phyloP scores from a whole-genome alignment of 441 rosid species.

The Macaranga tanarius region DNA sequence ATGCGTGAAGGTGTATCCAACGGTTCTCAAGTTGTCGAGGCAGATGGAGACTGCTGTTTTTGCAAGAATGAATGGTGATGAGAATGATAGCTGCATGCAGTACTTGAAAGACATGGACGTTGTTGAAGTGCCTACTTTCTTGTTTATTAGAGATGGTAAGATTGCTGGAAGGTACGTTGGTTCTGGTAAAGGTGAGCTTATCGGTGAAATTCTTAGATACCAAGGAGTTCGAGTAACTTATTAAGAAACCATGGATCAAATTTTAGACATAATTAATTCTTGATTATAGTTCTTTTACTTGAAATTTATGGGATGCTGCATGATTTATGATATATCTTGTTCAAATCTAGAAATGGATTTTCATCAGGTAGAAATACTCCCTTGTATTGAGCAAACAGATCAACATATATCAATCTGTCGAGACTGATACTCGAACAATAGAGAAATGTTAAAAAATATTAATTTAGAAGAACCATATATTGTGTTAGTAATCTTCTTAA shows the following conservation, averaged over 20 bases:
- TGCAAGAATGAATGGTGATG: slow-evolving; percentile 90
- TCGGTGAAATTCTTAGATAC: slow-evolving; percentile 87
- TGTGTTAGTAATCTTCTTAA: no score
- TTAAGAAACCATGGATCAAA: neutral
- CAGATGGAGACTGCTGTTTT: slow-evolving; percentile 79
- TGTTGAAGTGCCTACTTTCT: slow-evolving; percentile 76
- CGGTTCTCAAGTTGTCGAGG: slow-evolving; percentile 71
- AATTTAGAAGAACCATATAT: no score
- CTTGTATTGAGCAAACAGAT: no score
- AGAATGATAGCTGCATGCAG: slow-evolving; percentile 87
- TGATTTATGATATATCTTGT: no score
- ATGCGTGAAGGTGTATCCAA: slow-evolving; percentile 90
- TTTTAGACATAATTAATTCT: neutral
- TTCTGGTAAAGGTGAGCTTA: slow-evolving; percentile 93
- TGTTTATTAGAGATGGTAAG: slow-evolving; percentile 74
- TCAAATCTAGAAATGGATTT: no score
- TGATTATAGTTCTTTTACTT: neutral
- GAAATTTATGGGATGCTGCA: no score
- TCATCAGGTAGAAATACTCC: no score
- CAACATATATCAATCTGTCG: no score
- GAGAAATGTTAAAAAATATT: no score
- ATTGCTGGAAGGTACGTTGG: slow-evolving; percentile 83
- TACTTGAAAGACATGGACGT: slow-evolving; percentile 83
- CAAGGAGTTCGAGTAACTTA: slow-evolving; percentile 91
- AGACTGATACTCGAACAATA: no score